Conservation (phyloP, 768 basidiomycete species). For the Tylopilus plumbeoviolaceoides region DNA sequence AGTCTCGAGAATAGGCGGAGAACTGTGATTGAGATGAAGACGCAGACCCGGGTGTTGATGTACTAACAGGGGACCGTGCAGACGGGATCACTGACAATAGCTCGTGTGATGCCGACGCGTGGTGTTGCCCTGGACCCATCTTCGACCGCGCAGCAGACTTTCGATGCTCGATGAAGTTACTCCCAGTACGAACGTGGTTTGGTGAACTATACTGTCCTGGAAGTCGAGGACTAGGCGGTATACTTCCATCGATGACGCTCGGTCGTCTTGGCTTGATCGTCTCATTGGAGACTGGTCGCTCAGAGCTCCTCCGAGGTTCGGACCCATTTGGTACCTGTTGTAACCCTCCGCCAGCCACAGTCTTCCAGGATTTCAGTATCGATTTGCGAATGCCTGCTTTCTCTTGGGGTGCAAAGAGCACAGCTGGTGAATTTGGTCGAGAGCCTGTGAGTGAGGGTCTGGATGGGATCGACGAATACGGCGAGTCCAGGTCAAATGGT, state of each 20-base stretch:
- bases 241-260: constrained; percentile 42
- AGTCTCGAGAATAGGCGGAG: constrained; percentile 21
- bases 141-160: constrained; percentile 20
- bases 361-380: constrained; percentile 65
- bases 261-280: constrained; percentile 42
- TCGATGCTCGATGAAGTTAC: constrained; percentile 28
- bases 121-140: constrained; percentile 15
- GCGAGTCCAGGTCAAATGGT: constrained; percentile 58
- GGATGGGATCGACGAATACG: constrained; percentile 46
- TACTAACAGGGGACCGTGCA: constrained; percentile 11
- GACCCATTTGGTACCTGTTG: constrained; percentile 26
- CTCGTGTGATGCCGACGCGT: constrained; percentile 31
- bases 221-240: constrained; percentile 62
- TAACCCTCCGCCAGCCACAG: constrained; percentile 35
- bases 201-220: constrained; percentile 45
- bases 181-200: constrained; percentile 31
- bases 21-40: constrained; percentile 29
- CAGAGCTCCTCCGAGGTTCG: constrained; percentile 38
- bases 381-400: constrained; percentile 57
- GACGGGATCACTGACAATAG: constrained; percentile 14
- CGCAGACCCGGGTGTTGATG: constrained; percentile 18
- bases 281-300: constrained; percentile 33
- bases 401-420: constrained; percentile 32
- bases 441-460: constrained; percentile 34
- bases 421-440: constrained; percentile 26